A percentile compares a stretch with the other conserved stretches of the same genome.
Evolutionary conservation across 2,329 filamentous ascomycete genomes (phyloP).

Genomic region (Periconia macrospinosa): DNA sequence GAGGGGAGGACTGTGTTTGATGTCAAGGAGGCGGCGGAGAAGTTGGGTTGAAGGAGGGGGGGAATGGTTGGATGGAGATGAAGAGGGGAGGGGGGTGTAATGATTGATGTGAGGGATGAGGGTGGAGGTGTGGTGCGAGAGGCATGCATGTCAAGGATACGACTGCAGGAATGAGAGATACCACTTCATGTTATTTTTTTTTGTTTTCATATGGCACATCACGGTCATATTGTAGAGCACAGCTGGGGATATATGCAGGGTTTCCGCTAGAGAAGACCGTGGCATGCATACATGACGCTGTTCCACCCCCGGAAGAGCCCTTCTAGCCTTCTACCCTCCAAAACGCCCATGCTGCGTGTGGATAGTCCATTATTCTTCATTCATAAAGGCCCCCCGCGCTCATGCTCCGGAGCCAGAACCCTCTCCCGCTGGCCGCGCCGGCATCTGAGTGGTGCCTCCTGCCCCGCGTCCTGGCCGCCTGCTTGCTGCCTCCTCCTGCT

Average conservation of each 20-base stretch:
- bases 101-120: too few species aligned
- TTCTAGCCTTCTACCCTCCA: background rate
- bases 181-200: too few species aligned
- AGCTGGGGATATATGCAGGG: too few species aligned
- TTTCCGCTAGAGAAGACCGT: too few species aligned
- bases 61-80: background rate
- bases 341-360: background rate
- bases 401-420: constrained; percentile 34
- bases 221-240: too few species aligned
- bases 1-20: constrained; percentile 72
- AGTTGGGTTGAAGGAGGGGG: constrained; percentile 63
- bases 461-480: constrained; percentile 72
- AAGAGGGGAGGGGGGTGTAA: background rate
- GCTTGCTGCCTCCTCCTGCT: constrained; percentile 97
- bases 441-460: constrained; percentile 67
- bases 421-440: constrained; percentile 63
- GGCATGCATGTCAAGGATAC: too few species aligned
- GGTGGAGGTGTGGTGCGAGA: too few species aligned
- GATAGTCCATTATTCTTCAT: background rate
- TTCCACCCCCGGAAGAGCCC: too few species aligned
- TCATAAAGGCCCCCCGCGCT: constrained; percentile 15
- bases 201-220: too few species aligned
- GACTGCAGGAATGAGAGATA: too few species aligned
- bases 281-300: too few species aligned
- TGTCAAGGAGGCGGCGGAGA: constrained; percentile 72